These are phyloP conservation scores for Mycena kentingensis DNA, from an alignment of 768 basidiomycete species.

Conservation along the genomic window DNA sequence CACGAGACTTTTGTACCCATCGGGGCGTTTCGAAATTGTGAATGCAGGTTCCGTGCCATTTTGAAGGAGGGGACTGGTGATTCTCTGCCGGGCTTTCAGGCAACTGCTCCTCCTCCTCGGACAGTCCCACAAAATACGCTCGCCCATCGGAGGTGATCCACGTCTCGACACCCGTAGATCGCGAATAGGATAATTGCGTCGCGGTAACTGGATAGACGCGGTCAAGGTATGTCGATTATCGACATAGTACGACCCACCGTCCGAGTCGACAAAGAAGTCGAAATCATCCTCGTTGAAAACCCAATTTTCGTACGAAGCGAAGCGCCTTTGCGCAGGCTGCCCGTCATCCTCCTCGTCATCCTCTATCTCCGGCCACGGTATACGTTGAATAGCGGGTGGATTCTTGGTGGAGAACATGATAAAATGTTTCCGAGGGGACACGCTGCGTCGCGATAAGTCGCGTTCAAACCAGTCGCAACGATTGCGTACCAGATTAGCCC, in stretches of 20 bases:
- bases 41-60: conserved; percentile 80
- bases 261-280: conserved; percentile 72
- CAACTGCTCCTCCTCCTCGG: conserved; percentile 37
- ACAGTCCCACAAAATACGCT: conserved; percentile 74
- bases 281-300: conserved; percentile 63
- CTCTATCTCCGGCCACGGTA: conserved; percentile 74
- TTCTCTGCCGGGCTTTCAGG: conserved; percentile 10
- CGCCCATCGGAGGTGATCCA: conserved; percentile 88
- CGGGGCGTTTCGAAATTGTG: conserved; percentile 73
- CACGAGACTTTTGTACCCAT: conserved; percentile 79
- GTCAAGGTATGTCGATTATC: background rate
- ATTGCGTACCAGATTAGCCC: conserved; percentile 61
- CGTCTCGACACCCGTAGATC: conserved; percentile 63
- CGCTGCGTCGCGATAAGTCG: conserved; percentile 40
- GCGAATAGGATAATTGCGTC: conserved; percentile 60
- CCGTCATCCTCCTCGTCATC: conserved; percentile 37
- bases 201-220: conserved; percentile 54
- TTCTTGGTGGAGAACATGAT: conserved; percentile 73
- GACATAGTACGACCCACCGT: conserved; percentile 49
- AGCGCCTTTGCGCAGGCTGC: conserved; percentile 33
- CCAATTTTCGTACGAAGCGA: conserved; percentile 70
- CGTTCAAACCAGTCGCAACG: background rate
- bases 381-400: conserved; percentile 78
- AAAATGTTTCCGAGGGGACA: conserved; percentile 71
- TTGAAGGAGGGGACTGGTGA: conserved; percentile 19